These are phyloP conservation scores for Cucumis sativus DNA, from an alignment of 306 rosid genomes.

Conservation along the genomic window DNA sequence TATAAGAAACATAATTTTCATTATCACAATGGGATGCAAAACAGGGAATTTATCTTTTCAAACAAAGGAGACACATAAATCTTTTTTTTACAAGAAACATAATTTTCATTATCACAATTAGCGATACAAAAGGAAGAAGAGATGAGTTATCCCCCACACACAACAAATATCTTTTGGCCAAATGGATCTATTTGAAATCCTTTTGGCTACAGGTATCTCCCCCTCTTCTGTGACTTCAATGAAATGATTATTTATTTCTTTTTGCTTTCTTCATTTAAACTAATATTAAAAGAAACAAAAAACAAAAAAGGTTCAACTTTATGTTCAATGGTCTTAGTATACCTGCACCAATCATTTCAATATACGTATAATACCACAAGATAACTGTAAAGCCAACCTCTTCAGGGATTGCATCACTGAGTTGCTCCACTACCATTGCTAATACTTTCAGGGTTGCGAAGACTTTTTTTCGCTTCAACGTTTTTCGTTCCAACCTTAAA, in stretches of 20 bases:
- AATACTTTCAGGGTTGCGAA: constrained; percentile 80
- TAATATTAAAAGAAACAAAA: no score
- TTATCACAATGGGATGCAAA: background rate
- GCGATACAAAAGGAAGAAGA: no score
- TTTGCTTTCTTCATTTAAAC: no score
- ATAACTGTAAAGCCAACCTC: constrained; percentile 41
- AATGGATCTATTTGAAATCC: background rate
- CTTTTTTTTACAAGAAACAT: no score
- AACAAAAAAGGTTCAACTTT: background rate
- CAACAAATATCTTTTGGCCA: background rate
- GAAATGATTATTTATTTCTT: background rate
- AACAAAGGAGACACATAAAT: no score
- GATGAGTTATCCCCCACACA: no score
- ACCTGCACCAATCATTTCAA: background rate
- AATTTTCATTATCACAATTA: no score
- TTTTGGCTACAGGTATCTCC: background rate
- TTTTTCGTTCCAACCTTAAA: constrained; percentile 74
- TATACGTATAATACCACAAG: background rate
- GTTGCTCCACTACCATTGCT: constrained; percentile 69
- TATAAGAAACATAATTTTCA: no score
- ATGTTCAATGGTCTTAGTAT: background rate
- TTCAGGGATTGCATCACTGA: constrained; percentile 67
- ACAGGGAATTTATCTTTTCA: no score
- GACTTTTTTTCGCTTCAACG: constrained; percentile 72
- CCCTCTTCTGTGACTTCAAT: background rate